Conservation (phyloP, 345 rosid genomes). For the Eucalyptus brandiana region DNA sequence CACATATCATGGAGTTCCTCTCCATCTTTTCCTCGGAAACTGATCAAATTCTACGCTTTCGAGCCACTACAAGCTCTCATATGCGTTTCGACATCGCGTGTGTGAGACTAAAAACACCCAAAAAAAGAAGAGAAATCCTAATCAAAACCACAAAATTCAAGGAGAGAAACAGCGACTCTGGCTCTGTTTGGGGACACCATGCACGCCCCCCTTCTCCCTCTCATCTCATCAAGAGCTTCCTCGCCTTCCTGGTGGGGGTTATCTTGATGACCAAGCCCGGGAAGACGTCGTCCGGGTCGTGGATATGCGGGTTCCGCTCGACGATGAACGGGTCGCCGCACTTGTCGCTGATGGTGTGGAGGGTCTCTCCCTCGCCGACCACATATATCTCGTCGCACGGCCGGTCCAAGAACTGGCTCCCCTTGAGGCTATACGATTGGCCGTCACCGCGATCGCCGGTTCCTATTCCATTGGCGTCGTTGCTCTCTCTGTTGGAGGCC, state of each 20-base stretch:
- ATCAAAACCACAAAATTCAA: neutral
- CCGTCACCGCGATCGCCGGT: neutral
- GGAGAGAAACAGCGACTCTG: neutral
- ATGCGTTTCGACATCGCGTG: neutral
- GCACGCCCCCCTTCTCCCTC: neutral
- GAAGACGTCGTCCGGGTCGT: constrained; percentile 27
- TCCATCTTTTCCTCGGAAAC: neutral
- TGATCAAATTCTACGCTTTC: neutral
- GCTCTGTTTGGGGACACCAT: neutral
- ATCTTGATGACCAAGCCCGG: constrained; percentile 22
- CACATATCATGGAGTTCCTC: neutral
- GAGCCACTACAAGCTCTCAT: neutral
- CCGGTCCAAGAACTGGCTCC: neutral
- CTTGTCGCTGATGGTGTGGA: constrained; percentile 22
- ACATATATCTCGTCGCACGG: constrained; percentile 22
- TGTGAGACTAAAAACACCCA: neutral
- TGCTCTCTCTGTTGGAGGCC: neutral
- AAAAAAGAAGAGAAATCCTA: neutral
- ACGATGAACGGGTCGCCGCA: constrained; percentile 25
- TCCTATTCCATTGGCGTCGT: neutral
- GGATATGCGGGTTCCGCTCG: constrained; percentile 25
- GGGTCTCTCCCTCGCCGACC: constrained; percentile 23
- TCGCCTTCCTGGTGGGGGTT: neutral
- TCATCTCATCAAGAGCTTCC: neutral
- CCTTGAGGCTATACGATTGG: neutral